Evolutionary conservation across 2,329 filamentous ascomycete species (phyloP), one percentile per base, ranked within the genome.

Genomic region (Sporothrix phasma): DNA sequence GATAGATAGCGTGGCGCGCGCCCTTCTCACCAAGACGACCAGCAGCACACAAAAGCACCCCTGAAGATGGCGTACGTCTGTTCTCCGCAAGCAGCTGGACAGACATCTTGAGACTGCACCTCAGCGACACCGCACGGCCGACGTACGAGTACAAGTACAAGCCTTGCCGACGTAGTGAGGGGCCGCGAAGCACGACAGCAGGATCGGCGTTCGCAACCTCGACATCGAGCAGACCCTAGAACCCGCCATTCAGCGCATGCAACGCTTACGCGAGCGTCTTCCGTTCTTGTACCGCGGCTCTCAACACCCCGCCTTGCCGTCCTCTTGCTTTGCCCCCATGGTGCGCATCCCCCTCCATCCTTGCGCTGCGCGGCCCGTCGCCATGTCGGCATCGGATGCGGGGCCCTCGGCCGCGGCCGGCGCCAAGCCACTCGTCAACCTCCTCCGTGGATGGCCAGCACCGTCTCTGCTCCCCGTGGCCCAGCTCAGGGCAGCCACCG

Each of bases 381-480:
- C n/a, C 5, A 39, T 22, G 31, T 24, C 51, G 31, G 31, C 31
- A 2, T n/a, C 51, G 34, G 51, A 56, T 11, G 31, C 31, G 34
- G 31, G 34, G 51, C 19, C 51, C 10, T 29, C 34, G 31, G 60
- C 34, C 19, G 37, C 60, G 2, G 19, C 47, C 10, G 8, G 10
- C 4, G 26, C 8, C 43, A 61, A 51, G 29, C 75, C 74, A 34
- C 76, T 76, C 22, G 88, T 89, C 72, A 88, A 89, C 71, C 78
- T 89, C 64, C 76, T 87, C 62, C 80, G 84, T 51, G 88, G 88
- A 70, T 90, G 88, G 87, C 88, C 88, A 0, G 79, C 78, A 1
- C 76, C 79, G 0, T 69, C 72, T 19, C 81, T 94, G 6, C 80
- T 95, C 10, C 89, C 91, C 6, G 81, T 82, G 2, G 73, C 78